Evolutionary conservation across 2,329 filamentous ascomycete genomes (phyloP).

Genomic region (Nakataea oryzae): DNA sequence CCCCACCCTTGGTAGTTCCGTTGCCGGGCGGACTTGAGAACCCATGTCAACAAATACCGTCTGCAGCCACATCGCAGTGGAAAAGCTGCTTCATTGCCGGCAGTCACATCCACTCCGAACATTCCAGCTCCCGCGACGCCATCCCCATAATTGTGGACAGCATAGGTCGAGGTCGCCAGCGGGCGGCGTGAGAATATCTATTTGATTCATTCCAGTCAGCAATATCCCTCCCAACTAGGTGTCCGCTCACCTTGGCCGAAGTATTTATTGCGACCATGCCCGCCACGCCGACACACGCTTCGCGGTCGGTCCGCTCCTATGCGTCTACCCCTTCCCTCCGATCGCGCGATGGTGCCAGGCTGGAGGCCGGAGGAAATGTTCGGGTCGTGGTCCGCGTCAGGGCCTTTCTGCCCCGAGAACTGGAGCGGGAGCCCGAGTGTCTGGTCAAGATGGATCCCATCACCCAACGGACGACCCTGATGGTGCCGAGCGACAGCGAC

Average conservation of each 20-base stretch:
- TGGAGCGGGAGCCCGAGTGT: slow-evolving; percentile 70
- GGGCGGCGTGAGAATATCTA: not conserved
- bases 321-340: slow-evolving; percentile 72
- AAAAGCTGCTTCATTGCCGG: not conserved
- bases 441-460: slow-evolving; percentile 85
- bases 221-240: not conserved
- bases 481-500: slow-evolving; percentile 34
- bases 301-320: slow-evolving; percentile 42
- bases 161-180: not conserved
- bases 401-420: slow-evolving; percentile 72
- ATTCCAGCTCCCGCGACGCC: not conserved
- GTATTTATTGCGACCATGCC: slow-evolving; percentile 1
- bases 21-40: not conserved
- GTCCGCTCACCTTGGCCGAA: not conserved
- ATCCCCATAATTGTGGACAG: not conserved
- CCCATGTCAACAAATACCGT: not conserved
- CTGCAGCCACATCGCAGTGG: not conserved
- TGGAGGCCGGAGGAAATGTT: slow-evolving; percentile 64
- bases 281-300: not conserved
- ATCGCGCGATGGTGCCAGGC: slow-evolving; percentile 54
- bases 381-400: slow-evolving; percentile 73
- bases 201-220: not conserved
- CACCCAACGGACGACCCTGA: slow-evolving; percentile 74
- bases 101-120: not conserved
- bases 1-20: not conserved